Percentiles rank a stretch among this genome's conserved stretches.
Conservation (phyloP, 805 yeast species). For the Candida coquimbonensis region DNA sequence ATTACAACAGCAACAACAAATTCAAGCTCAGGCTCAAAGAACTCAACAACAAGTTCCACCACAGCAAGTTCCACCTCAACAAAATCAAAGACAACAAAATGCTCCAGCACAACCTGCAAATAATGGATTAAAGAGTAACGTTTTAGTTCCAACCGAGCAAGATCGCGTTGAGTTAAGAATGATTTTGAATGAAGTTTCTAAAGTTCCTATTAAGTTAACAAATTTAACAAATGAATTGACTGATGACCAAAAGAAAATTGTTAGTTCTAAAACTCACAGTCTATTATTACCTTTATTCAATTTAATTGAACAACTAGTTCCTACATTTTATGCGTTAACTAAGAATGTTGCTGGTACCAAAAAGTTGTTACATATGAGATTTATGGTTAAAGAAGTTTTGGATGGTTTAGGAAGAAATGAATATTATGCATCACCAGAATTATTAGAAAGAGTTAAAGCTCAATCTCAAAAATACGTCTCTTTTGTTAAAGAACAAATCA, state of each 20-base stretch:
- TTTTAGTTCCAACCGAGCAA: conserved; percentile 43
- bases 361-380: conserved; percentile 69
- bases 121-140: conserved; percentile 7
- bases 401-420: conserved; percentile 60
- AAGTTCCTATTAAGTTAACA: conserved; percentile 57
- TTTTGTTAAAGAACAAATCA: conserved; percentile 60
- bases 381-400: conserved; percentile 68
- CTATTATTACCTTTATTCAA: conserved; percentile 47
- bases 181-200: conserved; percentile 62
- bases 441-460: conserved; percentile 59
- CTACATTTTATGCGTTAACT: conserved; percentile 71
- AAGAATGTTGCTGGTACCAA: conserved; percentile 70
- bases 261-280: conserved; percentile 45
- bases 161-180: conserved; percentile 55
- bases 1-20: conserved; percentile 3
- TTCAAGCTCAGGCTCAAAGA: conserved; percentile 3
- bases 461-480: conserved; percentile 73
- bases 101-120: conserved; percentile 3
- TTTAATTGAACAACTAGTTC: conserved; percentile 68
- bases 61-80: not conserved
- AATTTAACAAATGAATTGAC: conserved; percentile 58
- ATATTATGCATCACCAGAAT: conserved; percentile 66
- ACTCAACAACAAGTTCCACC: conserved; percentile 7
- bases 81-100: conserved; percentile 4
- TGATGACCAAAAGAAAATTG: conserved; percentile 56